Conservation (phyloP, 805 yeast genomes). For the Suhomyces tanzawaensis region DNA sequence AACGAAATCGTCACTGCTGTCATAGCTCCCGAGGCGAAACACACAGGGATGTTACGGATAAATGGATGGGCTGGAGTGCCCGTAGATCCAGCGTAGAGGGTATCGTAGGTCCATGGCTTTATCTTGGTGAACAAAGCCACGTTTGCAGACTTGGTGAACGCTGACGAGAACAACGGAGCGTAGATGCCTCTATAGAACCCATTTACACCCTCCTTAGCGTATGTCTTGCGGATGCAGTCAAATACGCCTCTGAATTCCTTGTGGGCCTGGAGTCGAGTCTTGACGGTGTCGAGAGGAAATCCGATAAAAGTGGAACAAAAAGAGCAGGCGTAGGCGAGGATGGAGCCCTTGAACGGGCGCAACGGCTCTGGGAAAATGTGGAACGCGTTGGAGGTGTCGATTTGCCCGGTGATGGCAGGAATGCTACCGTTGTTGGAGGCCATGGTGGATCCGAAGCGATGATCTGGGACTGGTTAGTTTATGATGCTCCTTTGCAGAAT, state of each 20-base stretch:
- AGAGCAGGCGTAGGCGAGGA: constrained; percentile 64
- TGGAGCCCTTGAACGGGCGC: constrained; percentile 53
- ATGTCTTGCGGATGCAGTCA: constrained; percentile 57
- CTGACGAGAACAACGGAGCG: constrained; percentile 69
- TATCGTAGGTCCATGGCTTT: constrained; percentile 39
- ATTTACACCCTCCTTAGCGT: constrained; percentile 56
- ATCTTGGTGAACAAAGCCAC: constrained; percentile 60
- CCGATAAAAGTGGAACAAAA: constrained; percentile 67
- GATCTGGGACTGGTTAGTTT: no score
- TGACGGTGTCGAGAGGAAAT: constrained; percentile 82
- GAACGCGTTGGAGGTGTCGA: constrained; percentile 45
- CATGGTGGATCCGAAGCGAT: no score
- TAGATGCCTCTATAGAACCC: constrained; percentile 77
- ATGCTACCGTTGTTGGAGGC: no score
- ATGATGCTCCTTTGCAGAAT: no score
- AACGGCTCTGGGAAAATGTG: constrained; percentile 47
- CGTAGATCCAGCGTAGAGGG: constrained; percentile 12
- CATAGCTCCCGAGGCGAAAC: constrained; percentile 56
- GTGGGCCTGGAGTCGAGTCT: constrained; percentile 83
- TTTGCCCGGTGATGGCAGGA: constrained; percentile 61
- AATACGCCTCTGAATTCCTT: constrained; percentile 50
- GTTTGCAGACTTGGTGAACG: constrained; percentile 61
- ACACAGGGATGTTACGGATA: constrained; percentile 38
- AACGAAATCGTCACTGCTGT: constrained; percentile 65
- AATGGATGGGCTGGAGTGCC: constrained; percentile 36